Base-by-base conservation (phyloP, 106 monocot species). In the Vanilla planifolia region DNA sequence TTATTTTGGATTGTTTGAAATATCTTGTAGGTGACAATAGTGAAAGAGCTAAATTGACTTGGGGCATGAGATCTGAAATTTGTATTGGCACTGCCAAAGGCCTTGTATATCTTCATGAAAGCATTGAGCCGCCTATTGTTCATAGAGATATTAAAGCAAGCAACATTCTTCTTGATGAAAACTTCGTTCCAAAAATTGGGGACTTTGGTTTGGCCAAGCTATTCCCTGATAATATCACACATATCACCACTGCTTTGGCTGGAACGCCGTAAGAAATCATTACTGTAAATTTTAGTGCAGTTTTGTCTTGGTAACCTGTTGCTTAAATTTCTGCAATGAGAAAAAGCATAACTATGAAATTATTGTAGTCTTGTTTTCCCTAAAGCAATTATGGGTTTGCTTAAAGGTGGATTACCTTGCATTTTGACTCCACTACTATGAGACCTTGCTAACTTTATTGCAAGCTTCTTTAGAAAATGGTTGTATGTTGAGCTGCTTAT, bases 191-290 rank as follows among this genome's bases (percentile, higher is more conserved):
- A 41, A 74, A 74, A 43, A 74, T 74, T 37, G 67, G 67, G 7
- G 74, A 74, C 67, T 74, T 74, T 61, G 74, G 74, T 48, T 44
- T 74, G 67, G 74, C 74, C 7, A 74, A 73, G 27, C 73, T 73
- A 0, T 73, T 73, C 29, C 73, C 73, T 1, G 73, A 73, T 52
- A 61, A 41, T 40, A 33, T 73, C 11, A 73, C 64, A 37, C 73
- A 67, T 48, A 50, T 73, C 8, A 60, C 60, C 30, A 74, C 74
- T 9, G 60, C 53, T 44, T 67, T 74, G 16, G 74, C 67, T 34
- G 74, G 74, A 34, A 74, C 74, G 26, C 34, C 46, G 74, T 74
- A 42, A 74, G 66, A 7, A 50, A n/a, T n/a, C n/a, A n/a, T n/a
- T n/a, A n/a, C n/a, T n/a, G n/a, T n/a, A n/a, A n/a, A n/a, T n/a